Conservation (phyloP, 805 yeast genomes). For the Sugiyamaella valdiviana region DNA sequence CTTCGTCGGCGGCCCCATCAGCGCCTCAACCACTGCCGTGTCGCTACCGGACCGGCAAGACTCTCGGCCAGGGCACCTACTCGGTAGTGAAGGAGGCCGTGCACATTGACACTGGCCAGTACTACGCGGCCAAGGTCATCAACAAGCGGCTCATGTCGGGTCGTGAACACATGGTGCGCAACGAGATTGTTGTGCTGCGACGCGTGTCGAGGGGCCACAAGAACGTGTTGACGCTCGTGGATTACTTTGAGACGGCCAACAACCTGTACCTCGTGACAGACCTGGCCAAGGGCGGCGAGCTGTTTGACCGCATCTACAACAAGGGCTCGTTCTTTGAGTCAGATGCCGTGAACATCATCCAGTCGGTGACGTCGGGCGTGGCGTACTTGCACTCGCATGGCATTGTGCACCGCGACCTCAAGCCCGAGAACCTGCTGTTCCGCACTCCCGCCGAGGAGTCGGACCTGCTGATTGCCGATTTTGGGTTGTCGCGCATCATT, state of each 20-base stretch:
- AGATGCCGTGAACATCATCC: conserved; percentile 46
- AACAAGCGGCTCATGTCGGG: conserved; percentile 47
- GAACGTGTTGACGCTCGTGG: conserved; percentile 56
- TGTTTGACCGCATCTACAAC: conserved; percentile 52
- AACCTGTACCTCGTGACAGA: conserved; percentile 54
- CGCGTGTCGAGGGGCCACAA: conserved; percentile 45
- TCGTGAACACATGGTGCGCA: conserved; percentile 48
- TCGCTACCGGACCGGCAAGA: conserved; percentile 28
- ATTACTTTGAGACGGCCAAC: conserved; percentile 62
- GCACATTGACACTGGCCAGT: conserved; percentile 37
- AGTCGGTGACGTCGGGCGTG: conserved; percentile 48
- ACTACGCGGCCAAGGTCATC: conserved; percentile 52
- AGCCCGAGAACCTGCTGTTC: conserved; percentile 65
- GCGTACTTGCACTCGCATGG: conserved; percentile 52
- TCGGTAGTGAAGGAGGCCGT: conserved; percentile 39
- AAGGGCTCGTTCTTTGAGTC: conserved; percentile 42
- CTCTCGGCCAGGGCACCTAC: conserved; percentile 40
- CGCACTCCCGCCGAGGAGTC: conserved; percentile 34
- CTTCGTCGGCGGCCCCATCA: not conserved
- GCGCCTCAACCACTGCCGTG: conserved; percentile 25
- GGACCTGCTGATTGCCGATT: conserved; percentile 50
- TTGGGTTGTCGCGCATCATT: conserved; percentile 55
- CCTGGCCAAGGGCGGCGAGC: conserved; percentile 61
- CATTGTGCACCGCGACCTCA: conserved; percentile 65
- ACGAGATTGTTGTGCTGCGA: conserved; percentile 54